These are phyloP conservation scores for Picea abies DNA, from an alignment of 83 land plant species.

Conservation along the genomic window DNA sequence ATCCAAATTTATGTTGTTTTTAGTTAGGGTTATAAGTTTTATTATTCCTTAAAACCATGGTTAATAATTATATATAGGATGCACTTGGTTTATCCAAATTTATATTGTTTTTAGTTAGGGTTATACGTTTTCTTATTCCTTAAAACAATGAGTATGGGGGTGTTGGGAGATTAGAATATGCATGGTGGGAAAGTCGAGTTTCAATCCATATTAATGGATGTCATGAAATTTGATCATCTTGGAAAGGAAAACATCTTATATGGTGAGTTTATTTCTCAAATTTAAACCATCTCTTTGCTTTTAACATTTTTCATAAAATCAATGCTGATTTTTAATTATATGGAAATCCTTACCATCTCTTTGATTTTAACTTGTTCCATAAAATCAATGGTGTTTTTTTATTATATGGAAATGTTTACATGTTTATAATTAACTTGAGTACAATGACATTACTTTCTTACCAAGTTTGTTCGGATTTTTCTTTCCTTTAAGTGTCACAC, in stretches of 20 bases:
- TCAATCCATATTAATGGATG: slow-evolving; percentile 25
- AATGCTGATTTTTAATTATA: not conserved
- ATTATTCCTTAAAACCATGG: too few relatives aligned
- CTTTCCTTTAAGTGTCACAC: too few relatives aligned
- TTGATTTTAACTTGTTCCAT: too few relatives aligned
- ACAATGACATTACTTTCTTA: not conserved
- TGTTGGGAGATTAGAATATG: slow-evolving; percentile 19
- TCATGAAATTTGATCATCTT: slow-evolving; percentile 26
- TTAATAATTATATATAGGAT: too few relatives aligned
- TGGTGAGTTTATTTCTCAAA: slow-evolving; percentile 17
- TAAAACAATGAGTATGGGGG: not conserved
- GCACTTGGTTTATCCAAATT: not conserved
- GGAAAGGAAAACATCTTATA: slow-evolving; percentile 33
- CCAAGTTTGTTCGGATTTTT: too few relatives aligned
- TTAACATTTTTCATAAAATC: not conserved
- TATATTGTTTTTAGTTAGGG: too few relatives aligned
- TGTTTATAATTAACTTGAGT: not conserved
- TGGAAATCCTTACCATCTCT: too few relatives aligned
- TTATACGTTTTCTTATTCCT: too few relatives aligned
- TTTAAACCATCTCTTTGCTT: too few relatives aligned
- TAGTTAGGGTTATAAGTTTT: too few relatives aligned
- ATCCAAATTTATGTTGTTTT: too few relatives aligned
- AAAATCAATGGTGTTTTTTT: too few relatives aligned
- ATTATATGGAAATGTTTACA: not conserved
- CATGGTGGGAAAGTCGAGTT: slow-evolving; percentile 34